These are phyloP conservation scores for Carallia pectinifolia DNA, from an alignment of 345 rosid species.

Conservation along the genomic window DNA sequence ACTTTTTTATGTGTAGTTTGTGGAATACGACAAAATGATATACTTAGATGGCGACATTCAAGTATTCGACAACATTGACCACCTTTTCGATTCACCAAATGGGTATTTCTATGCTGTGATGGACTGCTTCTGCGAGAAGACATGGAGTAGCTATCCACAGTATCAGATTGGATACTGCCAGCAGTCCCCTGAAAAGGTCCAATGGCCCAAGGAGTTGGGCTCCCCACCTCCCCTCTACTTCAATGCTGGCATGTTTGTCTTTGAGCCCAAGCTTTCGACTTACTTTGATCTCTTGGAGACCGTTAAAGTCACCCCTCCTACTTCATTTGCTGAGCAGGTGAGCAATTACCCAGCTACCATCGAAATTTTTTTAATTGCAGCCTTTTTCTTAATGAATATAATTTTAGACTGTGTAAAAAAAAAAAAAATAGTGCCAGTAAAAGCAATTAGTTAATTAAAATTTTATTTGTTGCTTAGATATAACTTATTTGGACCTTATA, in stretches of 20 bases:
- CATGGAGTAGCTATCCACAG: conserved; percentile 63
- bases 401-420: too few relatives aligned
- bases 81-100: conserved; percentile 54
- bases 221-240: conserved; percentile 64
- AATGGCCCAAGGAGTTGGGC: conserved; percentile 67
- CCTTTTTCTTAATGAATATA: too few relatives aligned
- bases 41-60: conserved; percentile 85
- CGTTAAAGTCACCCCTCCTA: conserved; percentile 52
- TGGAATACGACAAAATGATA: conserved; percentile 69
- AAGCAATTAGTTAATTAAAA: too few relatives aligned
- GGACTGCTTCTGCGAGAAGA: conserved; percentile 84
- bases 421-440: too few relatives aligned
- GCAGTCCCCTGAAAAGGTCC: conserved; percentile 63
- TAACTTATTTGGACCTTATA: too few relatives aligned
- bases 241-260: conserved; percentile 83
- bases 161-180: conserved; percentile 71
- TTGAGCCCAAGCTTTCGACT: conserved; percentile 55
- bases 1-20: conserved; percentile 39
- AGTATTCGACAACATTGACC: conserved; percentile 72
- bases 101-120: conserved; percentile 69
- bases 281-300: conserved; percentile 48
- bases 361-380: too few relatives aligned
- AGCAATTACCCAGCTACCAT: too few relatives aligned
- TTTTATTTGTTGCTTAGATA: too few relatives aligned
- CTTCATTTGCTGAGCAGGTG: conserved; percentile 81